phyloP scores from a whole-genome alignment of 139 green algal genomes.

The Coccomyxa sp. region DNA sequence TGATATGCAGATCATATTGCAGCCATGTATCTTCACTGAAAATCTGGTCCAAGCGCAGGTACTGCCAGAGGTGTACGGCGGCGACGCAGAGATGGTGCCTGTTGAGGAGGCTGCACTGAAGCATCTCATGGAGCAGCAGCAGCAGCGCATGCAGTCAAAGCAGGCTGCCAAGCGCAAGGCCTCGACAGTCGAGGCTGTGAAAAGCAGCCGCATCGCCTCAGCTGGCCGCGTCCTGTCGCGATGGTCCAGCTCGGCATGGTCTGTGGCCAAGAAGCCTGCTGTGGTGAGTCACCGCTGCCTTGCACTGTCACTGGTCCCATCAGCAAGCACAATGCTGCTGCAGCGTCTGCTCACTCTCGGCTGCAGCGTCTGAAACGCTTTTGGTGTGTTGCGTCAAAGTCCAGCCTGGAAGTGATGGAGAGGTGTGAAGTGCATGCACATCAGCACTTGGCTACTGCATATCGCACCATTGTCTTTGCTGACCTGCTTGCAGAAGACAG shows the following conservation, averaged over 20 bases:
- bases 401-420: no score
- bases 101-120: slow-evolving; percentile 34
- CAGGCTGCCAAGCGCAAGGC: not conserved
- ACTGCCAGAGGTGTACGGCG: slow-evolving; percentile 52
- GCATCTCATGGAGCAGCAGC: not conserved
- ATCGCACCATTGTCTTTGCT: no score
- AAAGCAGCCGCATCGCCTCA: not conserved
- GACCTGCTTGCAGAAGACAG: no score
- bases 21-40: not conserved
- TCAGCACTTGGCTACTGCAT: no score
- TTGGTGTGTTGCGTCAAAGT: no score
- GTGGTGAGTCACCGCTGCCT: not conserved
- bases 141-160: slow-evolving; percentile 2
- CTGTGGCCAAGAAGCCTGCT: not conserved
- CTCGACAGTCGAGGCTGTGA: not conserved
- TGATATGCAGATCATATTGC: not conserved
- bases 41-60: slow-evolving; percentile 14
- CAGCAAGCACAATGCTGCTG: no score
- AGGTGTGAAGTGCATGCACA: no score
- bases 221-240: slow-evolving; percentile 3
- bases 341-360: no score
- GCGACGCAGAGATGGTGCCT: slow-evolving; percentile 29
- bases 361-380: no score
- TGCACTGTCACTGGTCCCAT: no score
- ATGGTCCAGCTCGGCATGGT: not conserved